A percentile compares a stretch with the other conserved stretches of the same genome.
phyloP scores from a whole-genome alignment of 1,284 basidiomycete genomes.

The Tremellales sp. region DNA sequence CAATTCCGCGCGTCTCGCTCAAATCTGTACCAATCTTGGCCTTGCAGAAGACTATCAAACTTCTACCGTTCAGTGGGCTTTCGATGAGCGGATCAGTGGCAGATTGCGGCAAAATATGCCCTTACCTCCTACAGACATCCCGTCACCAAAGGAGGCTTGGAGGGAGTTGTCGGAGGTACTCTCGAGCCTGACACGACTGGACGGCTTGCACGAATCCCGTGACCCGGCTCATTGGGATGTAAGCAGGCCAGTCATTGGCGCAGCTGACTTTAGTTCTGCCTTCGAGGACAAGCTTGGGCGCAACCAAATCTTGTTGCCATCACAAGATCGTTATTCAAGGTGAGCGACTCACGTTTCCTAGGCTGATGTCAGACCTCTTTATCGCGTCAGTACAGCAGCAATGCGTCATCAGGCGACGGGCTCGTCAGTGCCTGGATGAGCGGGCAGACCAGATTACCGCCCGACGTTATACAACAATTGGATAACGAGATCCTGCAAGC shows the following conservation, averaged over 20 bases:
- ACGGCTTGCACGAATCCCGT: not conserved
- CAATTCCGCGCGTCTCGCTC: too few species aligned
- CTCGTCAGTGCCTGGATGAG: constrained; percentile 18
- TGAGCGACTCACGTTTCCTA: not conserved
- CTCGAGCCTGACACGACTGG: constrained; percentile 52
- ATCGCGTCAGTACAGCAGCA: not conserved
- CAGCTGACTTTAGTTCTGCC: constrained; percentile 3
- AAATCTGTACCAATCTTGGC: too few species aligned
- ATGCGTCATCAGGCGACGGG: constrained; percentile 6
- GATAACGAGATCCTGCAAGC: constrained; percentile 5
- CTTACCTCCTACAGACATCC: constrained; percentile 59
- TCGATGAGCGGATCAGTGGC: constrained; percentile 53
- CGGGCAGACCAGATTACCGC: constrained; percentile 5
- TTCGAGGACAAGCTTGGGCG: constrained; percentile 1
- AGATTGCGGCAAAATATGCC: constrained; percentile 70
- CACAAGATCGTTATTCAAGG: constrained; percentile 20
- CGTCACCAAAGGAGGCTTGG: constrained; percentile 57
- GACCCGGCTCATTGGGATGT: constrained; percentile 13
- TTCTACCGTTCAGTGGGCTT: too few species aligned
- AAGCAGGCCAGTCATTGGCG: constrained; percentile 4
- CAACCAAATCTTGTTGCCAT: constrained; percentile 10
- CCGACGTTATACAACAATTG: constrained; percentile 8
- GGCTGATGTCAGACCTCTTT: constrained; percentile 6
- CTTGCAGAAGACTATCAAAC: too few species aligned
- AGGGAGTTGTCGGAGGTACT: constrained; percentile 54